phyloP scores from a whole-genome alignment of 176 grass and related monocot genomes.

The Microstegium vimineum region DNA sequence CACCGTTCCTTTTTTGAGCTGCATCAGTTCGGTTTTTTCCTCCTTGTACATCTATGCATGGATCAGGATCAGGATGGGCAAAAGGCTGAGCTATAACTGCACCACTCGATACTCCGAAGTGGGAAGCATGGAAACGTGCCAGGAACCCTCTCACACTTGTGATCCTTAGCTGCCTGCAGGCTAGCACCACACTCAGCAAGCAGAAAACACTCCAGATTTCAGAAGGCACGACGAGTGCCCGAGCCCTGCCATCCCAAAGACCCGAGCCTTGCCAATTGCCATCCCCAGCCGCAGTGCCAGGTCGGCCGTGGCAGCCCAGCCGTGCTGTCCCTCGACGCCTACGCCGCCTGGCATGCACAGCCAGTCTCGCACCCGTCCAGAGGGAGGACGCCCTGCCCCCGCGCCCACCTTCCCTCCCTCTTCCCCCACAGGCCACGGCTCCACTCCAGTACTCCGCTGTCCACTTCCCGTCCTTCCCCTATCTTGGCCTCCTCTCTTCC shows the following conservation, averaged over 20 bases:
- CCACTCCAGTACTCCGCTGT: neutral
- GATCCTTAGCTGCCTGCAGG: too few species aligned
- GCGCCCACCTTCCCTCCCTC: neutral
- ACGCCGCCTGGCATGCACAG: neutral
- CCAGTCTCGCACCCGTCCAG: neutral
- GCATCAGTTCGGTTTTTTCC: neutral
- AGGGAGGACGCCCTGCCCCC: too few species aligned
- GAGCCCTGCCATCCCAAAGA: neutral
- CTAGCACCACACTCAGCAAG: too few species aligned
- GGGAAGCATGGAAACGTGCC: too few species aligned
- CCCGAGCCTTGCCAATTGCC: neutral
- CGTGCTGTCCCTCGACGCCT: neutral
- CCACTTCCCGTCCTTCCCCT: neutral
- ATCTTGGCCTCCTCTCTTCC: neutral
- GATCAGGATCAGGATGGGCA: neutral
- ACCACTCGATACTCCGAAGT: neutral
- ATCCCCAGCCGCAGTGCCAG: too few species aligned
- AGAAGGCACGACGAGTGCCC: too few species aligned
- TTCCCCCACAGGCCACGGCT: neutral
- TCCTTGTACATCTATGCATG: neutral
- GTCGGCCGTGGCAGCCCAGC: neutral
- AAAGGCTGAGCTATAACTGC: neutral
- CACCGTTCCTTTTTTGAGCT: neutral
- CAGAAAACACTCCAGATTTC: too few species aligned
- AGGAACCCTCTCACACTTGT: too few species aligned